phyloP scores from a whole-genome alignment of 441 rosid species.

The Corymbia calophylla region DNA sequence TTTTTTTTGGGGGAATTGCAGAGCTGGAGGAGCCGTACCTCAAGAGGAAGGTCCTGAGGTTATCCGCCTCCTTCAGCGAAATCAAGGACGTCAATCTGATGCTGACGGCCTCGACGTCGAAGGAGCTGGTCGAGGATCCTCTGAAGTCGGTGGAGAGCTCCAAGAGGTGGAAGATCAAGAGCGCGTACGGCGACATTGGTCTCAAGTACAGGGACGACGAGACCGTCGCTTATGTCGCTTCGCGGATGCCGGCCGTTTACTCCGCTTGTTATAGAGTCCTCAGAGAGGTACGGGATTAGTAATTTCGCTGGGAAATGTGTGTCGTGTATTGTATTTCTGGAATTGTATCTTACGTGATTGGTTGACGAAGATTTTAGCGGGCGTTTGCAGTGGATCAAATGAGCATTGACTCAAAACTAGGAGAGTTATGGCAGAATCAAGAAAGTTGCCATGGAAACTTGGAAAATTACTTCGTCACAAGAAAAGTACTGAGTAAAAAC shows the following conservation, averaged over 20 bases:
- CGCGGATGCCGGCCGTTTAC: constrained; percentile 94
- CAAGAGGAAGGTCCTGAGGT: constrained; percentile 66
- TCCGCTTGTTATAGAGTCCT: constrained; percentile 79
- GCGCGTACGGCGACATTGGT: constrained; percentile 79
- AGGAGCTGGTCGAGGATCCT: constrained; percentile 68
- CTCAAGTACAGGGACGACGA: constrained; percentile 65
- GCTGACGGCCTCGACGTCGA: constrained; percentile 42
- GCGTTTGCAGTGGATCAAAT: not conserved
- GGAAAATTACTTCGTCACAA: not conserved
- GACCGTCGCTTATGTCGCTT: constrained; percentile 84
- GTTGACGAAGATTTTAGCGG: not conserved
- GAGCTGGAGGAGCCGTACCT: constrained; percentile 80
- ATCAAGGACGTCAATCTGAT: constrained; percentile 60
- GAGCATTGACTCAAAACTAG: not conserved
- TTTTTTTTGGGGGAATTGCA: not conserved
- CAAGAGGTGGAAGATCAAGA: constrained; percentile 82
- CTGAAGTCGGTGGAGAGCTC: constrained; percentile 68
- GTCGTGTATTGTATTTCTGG: not conserved
- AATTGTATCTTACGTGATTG: not conserved
- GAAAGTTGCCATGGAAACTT: not conserved
- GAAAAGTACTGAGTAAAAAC: not conserved
- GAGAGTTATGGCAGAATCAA: not conserved
- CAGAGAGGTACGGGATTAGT: constrained; percentile 35
- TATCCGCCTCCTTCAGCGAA: constrained; percentile 54
- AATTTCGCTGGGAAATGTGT: not conserved